Evolutionary conservation across 2,329 filamentous ascomycete species (phyloP).

Genomic region (Hymenoscyphus occultus): DNA sequence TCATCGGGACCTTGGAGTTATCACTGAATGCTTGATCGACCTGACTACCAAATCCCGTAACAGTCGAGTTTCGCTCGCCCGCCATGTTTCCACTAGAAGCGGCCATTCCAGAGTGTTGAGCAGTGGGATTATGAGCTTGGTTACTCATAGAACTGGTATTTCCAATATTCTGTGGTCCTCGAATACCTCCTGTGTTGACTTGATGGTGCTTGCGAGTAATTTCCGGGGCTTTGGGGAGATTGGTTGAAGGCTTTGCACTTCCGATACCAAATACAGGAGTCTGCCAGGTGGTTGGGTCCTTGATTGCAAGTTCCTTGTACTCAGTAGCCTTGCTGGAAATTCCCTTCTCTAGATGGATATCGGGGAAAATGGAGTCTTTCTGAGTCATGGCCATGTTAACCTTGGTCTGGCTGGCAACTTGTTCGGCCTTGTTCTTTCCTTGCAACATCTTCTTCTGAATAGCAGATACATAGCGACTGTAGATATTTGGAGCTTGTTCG

Average conservation of each 20-base stretch:
- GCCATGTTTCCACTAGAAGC: constrained; percentile 1
- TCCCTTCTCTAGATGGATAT: constrained; percentile 80
- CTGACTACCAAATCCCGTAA: constrained; percentile 35
- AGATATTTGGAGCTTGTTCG: constrained; percentile 75
- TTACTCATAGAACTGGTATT: constrained; percentile 19
- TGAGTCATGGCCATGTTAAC: constrained; percentile 82
- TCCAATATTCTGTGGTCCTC: constrained; percentile 30
- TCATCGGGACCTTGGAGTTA: constrained; percentile 10
- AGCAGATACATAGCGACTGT: constrained; percentile 77
- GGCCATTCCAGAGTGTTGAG: neutral
- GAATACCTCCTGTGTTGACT: constrained; percentile 29
- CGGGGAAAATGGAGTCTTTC: constrained; percentile 88
- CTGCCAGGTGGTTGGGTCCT: constrained; percentile 86
- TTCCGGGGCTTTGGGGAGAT: constrained; percentile 58
- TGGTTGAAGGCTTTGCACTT: constrained; percentile 65
- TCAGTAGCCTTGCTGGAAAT: constrained; percentile 93
- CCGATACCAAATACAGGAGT: constrained; percentile 91
- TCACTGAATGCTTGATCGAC: constrained; percentile 32
- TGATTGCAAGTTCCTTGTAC: constrained; percentile 80
- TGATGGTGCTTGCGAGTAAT: constrained; percentile 53
- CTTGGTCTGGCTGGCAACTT: constrained; percentile 68
- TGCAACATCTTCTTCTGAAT: constrained; percentile 70
- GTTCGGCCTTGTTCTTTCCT: constrained; percentile 71
- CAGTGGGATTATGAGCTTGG: neutral
- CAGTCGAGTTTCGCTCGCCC: constrained; percentile 9